Evolutionary conservation across 345 rosid species (phyloP).

Genomic region (Pelargonium nanum): DNA sequence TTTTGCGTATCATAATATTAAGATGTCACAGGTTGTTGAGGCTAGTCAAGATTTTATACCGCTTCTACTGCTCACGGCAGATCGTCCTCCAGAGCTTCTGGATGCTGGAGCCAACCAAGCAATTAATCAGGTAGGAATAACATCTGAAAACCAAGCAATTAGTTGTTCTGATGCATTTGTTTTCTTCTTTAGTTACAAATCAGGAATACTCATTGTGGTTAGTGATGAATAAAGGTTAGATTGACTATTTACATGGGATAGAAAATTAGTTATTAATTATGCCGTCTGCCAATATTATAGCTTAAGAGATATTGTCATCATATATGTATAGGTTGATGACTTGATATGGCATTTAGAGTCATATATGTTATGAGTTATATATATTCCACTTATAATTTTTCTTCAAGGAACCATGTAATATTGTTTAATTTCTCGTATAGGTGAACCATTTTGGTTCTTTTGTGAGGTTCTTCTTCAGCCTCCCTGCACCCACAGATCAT

Average conservation of each 20-base stretch:
- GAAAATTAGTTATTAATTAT: no score
- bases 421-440: slow-evolving; percentile 27
- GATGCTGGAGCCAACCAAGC: slow-evolving; percentile 92
- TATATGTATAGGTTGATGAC: no score
- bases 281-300: no score
- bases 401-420: slow-evolving; percentile 5
- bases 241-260: no score
- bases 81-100: slow-evolving; percentile 94
- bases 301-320: no score
- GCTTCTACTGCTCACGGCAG: slow-evolving; percentile 76
- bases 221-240: no score
- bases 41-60: slow-evolving; percentile 96
- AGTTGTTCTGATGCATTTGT: neutral
- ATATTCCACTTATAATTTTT: slow-evolving; percentile 1
- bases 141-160: neutral
- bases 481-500: slow-evolving; percentile 72
- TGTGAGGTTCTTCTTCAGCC: slow-evolving; percentile 78
- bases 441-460: slow-evolving; percentile 89
- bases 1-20: slow-evolving; percentile 3
- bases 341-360: no score
- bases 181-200: neutral
- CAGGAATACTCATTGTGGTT: neutral
- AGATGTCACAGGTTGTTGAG: slow-evolving; percentile 70
- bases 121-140: slow-evolving; percentile 64
- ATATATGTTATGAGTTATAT: no score